Base-by-base conservation (phyloP, 2,329 filamentous ascomycete genomes). In the Dothiorella sarmentorum region DNA sequence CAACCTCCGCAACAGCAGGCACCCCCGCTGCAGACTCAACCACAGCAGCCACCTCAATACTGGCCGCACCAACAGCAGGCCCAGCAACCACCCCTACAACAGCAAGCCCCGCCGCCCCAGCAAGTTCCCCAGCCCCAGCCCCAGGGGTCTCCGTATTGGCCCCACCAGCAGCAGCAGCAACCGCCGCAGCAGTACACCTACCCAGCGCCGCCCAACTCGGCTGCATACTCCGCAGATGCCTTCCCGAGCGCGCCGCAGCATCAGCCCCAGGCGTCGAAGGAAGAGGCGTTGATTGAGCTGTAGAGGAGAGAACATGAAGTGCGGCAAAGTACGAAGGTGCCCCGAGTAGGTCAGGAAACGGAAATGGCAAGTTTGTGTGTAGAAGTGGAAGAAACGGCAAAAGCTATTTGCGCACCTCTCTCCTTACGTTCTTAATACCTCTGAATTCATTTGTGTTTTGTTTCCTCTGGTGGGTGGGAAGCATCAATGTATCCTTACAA, bases 271-370 rank as follows among this genome's bases (percentile, higher is more conserved):
- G 80, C 77, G 1, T 38, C 37, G 24, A 80, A 88, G 45, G 89
- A 93, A 73, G 90, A 93, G 73, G 88, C 85, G 60, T 74, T 94
- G 67, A 94, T 94, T 73, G 90, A 94, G 72, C 78, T 93, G 62
- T 92, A 73, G 71, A 47, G n/a, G 7, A 13, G 15, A 24, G 3
- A 49, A 15, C 9, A 9, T 9, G 31, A 17, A 20, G 31, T 15
- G 18, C 18, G 38, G 17, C 17, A 24, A 18, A 22, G 7, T 6
- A 9, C 17, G 35, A 17, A 37, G 15, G n/a, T 17, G 4, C 13
- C n/a, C n/a, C n/a, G n/a, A n/a, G n/a, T n/a, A n/a, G n/a, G n/a
- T n/a, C n/a, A n/a, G n/a, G n/a, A n/a, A n/a, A n/a, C n/a, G n/a
- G n/a, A n/a, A n/a, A 31, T 45, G 17, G 27, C 18, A 20, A 17